phyloP scores from a whole-genome alignment of 2,329 filamentous ascomycete species.

The Sclerotinia minor region DNA sequence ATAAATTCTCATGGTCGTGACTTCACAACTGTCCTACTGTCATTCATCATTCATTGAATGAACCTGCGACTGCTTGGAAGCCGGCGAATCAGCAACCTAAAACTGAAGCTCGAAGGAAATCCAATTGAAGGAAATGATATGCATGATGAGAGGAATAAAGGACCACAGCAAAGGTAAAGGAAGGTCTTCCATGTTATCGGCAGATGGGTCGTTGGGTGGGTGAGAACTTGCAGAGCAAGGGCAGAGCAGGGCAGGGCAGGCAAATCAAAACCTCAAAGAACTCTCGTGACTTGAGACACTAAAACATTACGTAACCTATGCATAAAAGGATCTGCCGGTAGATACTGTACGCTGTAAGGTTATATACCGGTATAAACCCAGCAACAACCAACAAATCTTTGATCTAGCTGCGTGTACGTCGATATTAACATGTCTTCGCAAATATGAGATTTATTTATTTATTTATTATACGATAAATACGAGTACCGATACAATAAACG shows the following conservation, averaged over 20 bases:
- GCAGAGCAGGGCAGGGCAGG: too few species aligned
- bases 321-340: background rate
- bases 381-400: background rate
- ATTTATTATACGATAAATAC: background rate
- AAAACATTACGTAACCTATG: background rate
- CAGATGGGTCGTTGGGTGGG: background rate
- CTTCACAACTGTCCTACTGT: background rate
- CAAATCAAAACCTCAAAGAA: background rate
- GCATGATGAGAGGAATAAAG: background rate
- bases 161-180: background rate
- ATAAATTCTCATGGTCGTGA: too few species aligned
- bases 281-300: constrained; percentile 7
- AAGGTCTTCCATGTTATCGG: background rate
- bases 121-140: background rate
- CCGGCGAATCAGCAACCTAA: background rate
- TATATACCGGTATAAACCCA: background rate
- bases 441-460: too few species aligned
- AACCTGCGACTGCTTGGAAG: background rate
- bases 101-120: background rate
- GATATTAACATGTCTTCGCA: background rate
- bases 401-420: background rate
- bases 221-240: background rate
- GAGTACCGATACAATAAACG: background rate
- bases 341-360: too few species aligned
- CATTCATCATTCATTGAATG: background rate